Evolutionary conservation across 257 asterid species (phyloP), one percentile per base, ranked within the genome.

Genomic region (Solanum tarapatanum): DNA sequence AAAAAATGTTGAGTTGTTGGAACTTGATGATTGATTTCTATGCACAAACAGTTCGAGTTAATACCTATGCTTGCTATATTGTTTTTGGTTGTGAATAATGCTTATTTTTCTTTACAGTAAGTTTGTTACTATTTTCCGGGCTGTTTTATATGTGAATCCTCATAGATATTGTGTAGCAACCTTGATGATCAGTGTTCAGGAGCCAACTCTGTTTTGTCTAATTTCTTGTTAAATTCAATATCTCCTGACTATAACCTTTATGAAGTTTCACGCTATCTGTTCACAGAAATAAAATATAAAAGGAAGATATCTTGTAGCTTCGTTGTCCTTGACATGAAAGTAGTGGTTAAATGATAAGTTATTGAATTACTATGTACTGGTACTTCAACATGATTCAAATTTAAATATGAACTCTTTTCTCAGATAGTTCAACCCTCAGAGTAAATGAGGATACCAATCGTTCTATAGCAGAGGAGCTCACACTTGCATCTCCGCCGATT

Each of bases 391-490:
- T 21, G 48, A 91, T 89, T 88, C 58, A 60, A 90, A 75, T 87
- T 83, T 87, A 85, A 77, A 62, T 48, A 83, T 83, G 83, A 77
- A 82, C 89, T 45, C 85, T 77, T 89, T 88, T 93, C 83, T 24
- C 89, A 95, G 99, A 32, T 75, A 90, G 88, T 89, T 94, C 93
- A 86, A 88, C 84, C 83, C 91, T 87, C 86, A 83, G 90, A 90
- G 92, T 87, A 45, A 88, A 89, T 88, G 96, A 91, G 88, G 94
- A 90, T 89, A 86, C 93, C 37, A 86, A 90, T 89, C 93, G 84
- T 91, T 92, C 92, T 86, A 92, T 91, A 79, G 92, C 89, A 83
- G 94, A 93, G 85, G 94, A 91, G 45, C 91, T 88, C 84, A 89
- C 75, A 69, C 86, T 89, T 85, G 90, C 92, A 84, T 88, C 91